phyloP scores from a whole-genome alignment of 495 filamentous ascomycete genomes.

The Penicillium mononematosum region DNA sequence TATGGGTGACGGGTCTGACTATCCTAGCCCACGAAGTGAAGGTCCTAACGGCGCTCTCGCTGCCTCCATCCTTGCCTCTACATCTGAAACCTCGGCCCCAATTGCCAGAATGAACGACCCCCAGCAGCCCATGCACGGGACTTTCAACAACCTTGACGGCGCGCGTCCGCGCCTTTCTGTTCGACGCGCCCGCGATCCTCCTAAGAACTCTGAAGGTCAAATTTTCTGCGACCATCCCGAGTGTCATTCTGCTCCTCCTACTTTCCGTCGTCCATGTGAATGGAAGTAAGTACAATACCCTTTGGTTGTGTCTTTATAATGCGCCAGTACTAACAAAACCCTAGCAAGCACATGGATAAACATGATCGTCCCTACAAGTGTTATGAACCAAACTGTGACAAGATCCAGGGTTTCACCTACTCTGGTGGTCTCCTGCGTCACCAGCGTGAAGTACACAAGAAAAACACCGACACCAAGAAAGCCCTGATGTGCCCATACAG shows the following conservation, averaged over 20 bases:
- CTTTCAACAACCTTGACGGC: conserved; percentile 36
- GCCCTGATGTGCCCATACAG: conserved; percentile 75
- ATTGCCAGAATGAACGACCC: conserved; percentile 46
- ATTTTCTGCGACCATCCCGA: conserved; percentile 66
- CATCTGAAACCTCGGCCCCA: conserved; percentile 37
- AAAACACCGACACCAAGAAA: conserved; percentile 80
- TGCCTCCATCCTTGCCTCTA: conserved; percentile 40
- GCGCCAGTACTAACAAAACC: conserved; percentile 20
- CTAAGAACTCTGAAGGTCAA: conserved; percentile 64
- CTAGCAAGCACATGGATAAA: conserved; percentile 95
- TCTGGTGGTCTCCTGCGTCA: conserved; percentile 83
- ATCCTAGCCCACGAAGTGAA: conserved; percentile 54
- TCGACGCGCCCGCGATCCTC: conserved; percentile 54
- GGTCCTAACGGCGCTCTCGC: conserved; percentile 40
- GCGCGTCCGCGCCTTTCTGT: conserved; percentile 47
- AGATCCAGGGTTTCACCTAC: conserved; percentile 91
- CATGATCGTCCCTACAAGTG: conserved; percentile 91
- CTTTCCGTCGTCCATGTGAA: conserved; percentile 81
- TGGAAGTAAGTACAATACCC: conserved; percentile 68
- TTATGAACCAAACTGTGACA: conserved; percentile 70
- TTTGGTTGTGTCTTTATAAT: background rate
- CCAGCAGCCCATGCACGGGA: conserved; percentile 24
- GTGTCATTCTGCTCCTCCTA: conserved; percentile 54
- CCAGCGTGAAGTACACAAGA: conserved; percentile 86
- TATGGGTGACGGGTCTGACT: conserved; percentile 54